These are phyloP conservation scores for Brettanomyces naardenensis DNA, from an alignment of 805 yeast species.

Conservation along the genomic window DNA sequence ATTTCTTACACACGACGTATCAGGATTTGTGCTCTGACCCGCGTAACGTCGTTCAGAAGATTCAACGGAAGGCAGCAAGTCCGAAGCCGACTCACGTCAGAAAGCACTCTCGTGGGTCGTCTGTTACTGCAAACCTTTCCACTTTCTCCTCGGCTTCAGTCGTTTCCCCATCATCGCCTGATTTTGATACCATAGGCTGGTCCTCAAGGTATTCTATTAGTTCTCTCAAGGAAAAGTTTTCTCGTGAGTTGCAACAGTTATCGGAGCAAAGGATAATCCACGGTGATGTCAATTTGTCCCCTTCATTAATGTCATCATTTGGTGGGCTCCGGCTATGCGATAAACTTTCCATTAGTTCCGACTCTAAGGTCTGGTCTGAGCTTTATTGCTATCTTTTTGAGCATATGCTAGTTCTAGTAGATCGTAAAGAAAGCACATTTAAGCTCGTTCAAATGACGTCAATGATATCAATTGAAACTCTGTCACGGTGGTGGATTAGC, in stretches of 20 bases:
- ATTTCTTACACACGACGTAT: not conserved
- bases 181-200: conserved; percentile 8
- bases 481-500: conserved; percentile 12
- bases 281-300: conserved; percentile 8
- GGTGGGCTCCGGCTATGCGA: conserved; percentile 26
- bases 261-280: conserved; percentile 8
- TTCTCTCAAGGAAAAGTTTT: conserved; percentile 15
- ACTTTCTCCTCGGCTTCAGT: conserved; percentile 25
- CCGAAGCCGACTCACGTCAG: too few relatives aligned
- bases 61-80: too few relatives aligned
- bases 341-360: conserved; percentile 12
- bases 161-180: conserved; percentile 9
- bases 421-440: conserved; percentile 5
- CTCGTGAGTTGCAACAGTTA: conserved; percentile 15
- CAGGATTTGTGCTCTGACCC: too few relatives aligned
- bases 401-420: conserved; percentile 16
- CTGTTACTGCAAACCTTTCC: conserved; percentile 25
- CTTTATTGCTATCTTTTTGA: conserved; percentile 24
- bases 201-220: conserved; percentile 10
- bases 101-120: conserved; percentile 28
- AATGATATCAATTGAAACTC: conserved; percentile 10
- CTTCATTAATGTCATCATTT: conserved; percentile 14
- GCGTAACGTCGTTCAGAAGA: too few relatives aligned
- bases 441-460: conserved; percentile 11
- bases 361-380: conserved; percentile 7